These are phyloP conservation scores for Podospora pseudocomata DNA, from an alignment of 495 filamentous ascomycete genomes.

Conservation along the genomic window DNA sequence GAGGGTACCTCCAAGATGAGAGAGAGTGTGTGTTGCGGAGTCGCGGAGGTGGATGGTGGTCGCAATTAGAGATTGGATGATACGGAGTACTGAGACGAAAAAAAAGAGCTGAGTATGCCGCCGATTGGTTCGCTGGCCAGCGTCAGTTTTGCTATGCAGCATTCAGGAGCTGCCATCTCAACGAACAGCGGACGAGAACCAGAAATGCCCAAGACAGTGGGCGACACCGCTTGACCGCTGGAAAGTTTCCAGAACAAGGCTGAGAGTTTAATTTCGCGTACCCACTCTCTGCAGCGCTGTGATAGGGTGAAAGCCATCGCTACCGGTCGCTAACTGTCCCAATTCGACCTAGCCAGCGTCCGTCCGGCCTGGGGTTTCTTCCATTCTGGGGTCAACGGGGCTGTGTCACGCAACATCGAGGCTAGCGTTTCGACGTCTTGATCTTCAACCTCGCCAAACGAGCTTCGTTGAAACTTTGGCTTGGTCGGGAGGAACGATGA, in stretches of 20 bases:
- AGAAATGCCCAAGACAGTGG: background rate
- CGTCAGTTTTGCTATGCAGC: slow-evolving; percentile 28
- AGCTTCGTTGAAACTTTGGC: slow-evolving; percentile 2
- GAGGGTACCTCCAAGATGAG: background rate
- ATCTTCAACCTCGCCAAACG: slow-evolving; percentile 1
- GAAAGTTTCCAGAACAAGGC: slow-evolving; percentile 21
- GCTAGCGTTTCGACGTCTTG: background rate
- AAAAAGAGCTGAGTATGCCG: slow-evolving; percentile 1
- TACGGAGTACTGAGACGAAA: background rate
- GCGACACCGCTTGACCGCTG: slow-evolving; percentile 16
- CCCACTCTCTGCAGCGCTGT: slow-evolving; percentile 9
- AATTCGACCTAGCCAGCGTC: background rate
- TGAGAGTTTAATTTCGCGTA: slow-evolving; percentile 31
- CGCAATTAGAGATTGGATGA: background rate
- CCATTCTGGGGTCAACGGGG: slow-evolving; percentile 3
- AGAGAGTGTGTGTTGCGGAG: background rate
- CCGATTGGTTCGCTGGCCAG: slow-evolving; percentile 26
- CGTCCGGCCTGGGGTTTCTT: background rate
- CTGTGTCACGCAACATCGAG: background rate
- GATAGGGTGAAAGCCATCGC: slow-evolving; percentile 21
- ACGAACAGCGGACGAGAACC: background rate
- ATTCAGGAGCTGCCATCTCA: slow-evolving; percentile 26
- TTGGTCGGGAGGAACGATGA: background rate
- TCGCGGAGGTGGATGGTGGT: slow-evolving; percentile 1
- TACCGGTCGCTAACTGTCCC: slow-evolving; percentile 12